These are phyloP conservation scores for Colletotrichum sp. DNA, from an alignment of 2,329 filamentous ascomycete species.

Conservation along the genomic window DNA sequence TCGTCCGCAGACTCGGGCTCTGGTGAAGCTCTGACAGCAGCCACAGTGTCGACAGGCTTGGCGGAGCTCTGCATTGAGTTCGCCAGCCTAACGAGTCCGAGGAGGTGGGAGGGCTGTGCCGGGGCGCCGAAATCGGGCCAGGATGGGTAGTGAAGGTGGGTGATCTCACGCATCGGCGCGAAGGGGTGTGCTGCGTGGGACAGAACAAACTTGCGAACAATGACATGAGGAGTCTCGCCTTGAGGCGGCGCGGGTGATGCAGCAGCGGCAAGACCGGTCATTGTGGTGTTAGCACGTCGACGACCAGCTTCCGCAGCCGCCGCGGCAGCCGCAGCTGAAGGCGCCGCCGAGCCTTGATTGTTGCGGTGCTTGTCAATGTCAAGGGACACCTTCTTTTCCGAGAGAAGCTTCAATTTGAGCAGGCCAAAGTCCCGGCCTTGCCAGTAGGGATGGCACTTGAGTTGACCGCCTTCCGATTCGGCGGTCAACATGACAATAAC, in stretches of 20 bases:
- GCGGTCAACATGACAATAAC: conserved; percentile 97
- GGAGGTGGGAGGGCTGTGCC: conserved; percentile 83
- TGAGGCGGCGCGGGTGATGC: conserved; percentile 27
- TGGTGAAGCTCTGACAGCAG: conserved; percentile 29
- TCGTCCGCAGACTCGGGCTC: conserved; percentile 53
- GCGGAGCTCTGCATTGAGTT: conserved; percentile 72
- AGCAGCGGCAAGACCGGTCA: conserved; percentile 31
- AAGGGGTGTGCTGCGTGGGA: conserved; percentile 81
- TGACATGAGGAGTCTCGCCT: conserved; percentile 74
- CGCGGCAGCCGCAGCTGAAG: conserved; percentile 12
- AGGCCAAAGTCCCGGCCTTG: conserved; percentile 77
- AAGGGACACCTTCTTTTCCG: conserved; percentile 82
- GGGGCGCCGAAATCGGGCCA: conserved; percentile 98
- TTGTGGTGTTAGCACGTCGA: conserved; percentile 34
- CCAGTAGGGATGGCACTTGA: conserved; percentile 98
- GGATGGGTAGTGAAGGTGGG: conserved; percentile 91
- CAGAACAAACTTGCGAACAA: conserved; percentile 86
- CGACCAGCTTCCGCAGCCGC: conserved; percentile 17
- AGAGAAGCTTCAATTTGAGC: conserved; percentile 76
- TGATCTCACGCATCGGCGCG: conserved; percentile 86
- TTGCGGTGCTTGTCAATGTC: conserved; percentile 64
- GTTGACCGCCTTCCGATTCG: conserved; percentile 88
- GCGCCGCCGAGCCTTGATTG: conserved; percentile 21
- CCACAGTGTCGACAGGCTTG: conserved; percentile 50
- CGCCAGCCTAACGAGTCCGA: conserved; percentile 88